phyloP scores from a whole-genome alignment of 805 yeast species.

The Candida xiaguanensis region DNA sequence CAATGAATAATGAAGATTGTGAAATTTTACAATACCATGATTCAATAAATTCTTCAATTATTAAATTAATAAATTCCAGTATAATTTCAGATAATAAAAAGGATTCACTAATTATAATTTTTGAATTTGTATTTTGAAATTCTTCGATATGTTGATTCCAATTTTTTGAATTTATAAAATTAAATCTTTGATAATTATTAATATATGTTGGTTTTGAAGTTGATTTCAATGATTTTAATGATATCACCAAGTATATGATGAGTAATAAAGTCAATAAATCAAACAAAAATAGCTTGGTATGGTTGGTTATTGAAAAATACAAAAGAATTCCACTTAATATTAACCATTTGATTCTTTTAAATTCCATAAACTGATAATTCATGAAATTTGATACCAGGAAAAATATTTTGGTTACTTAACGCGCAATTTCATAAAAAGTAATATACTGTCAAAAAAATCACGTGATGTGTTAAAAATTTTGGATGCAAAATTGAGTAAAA shows the following conservation, averaged over 20 bases:
- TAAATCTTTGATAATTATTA: slow-evolving; percentile 4
- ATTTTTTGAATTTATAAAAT: slow-evolving; percentile 6
- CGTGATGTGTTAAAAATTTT: neutral
- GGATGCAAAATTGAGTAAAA: neutral
- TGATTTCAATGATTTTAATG: neutral
- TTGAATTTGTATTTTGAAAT: slow-evolving; percentile 20
- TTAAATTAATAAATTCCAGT: slow-evolving; percentile 44
- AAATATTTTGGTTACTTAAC: neutral
- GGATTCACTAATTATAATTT: slow-evolving; percentile 42
- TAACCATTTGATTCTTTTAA: slow-evolving; percentile 2
- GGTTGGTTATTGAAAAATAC: neutral
- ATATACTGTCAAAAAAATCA: too few relatives aligned
- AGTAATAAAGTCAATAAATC: neutral
- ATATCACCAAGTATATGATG: neutral
- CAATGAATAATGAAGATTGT: slow-evolving; percentile 23
- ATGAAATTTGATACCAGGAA: neutral
- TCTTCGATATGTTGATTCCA: slow-evolving; percentile 17
- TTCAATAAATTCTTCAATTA: slow-evolving; percentile 51
- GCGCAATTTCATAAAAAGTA: neutral
- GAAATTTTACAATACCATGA: slow-evolving; percentile 55
- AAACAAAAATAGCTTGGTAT: neutral
- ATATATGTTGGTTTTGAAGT: neutral
- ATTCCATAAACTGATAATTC: neutral
- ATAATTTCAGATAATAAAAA: slow-evolving; percentile 51
- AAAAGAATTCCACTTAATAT: neutral